phyloP scores from a whole-genome alignment of 257 asterid species.

The Cynanchum wilfordii region DNA sequence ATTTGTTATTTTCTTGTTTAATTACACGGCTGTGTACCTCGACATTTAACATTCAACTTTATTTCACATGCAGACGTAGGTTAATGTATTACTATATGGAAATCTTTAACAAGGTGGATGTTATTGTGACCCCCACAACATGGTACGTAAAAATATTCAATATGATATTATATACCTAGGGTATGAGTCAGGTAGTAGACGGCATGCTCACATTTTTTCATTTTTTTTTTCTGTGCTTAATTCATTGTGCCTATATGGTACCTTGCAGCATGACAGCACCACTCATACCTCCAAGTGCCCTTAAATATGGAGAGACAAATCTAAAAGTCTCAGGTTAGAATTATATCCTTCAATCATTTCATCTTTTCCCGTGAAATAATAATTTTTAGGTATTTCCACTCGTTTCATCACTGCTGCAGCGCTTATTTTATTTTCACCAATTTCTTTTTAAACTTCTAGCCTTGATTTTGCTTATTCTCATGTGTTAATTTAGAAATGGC shows the following conservation, averaged over 20 bases:
- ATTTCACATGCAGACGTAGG: slow-evolving; percentile 59
- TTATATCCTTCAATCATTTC: slow-evolving; percentile 5
- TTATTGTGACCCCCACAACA: slow-evolving; percentile 91
- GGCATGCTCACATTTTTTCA: too few species aligned
- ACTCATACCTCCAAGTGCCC: slow-evolving; percentile 78
- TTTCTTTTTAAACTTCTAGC: background rate
- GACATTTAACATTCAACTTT: background rate
- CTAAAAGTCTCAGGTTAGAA: slow-evolving; percentile 59
- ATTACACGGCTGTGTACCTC: background rate
- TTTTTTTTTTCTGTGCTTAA: too few species aligned
- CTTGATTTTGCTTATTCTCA: background rate
- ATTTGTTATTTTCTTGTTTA: background rate
- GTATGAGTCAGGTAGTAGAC: background rate
- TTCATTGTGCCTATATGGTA: background rate
- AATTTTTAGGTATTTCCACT: background rate
- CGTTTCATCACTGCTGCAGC: background rate
- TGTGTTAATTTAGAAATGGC: background rate
- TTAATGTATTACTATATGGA: slow-evolving; percentile 79
- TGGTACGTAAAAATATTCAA: slow-evolving; percentile 51
- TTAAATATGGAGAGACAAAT: slow-evolving; percentile 68
- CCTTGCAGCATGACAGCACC: slow-evolving; percentile 86
- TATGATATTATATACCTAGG: background rate
- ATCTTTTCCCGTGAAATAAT: background rate
- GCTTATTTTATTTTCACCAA: background rate
- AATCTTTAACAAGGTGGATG: slow-evolving; percentile 73